Conservation (phyloP, 495 filamentous ascomycete genomes). For the Neurospora intermedia region DNA sequence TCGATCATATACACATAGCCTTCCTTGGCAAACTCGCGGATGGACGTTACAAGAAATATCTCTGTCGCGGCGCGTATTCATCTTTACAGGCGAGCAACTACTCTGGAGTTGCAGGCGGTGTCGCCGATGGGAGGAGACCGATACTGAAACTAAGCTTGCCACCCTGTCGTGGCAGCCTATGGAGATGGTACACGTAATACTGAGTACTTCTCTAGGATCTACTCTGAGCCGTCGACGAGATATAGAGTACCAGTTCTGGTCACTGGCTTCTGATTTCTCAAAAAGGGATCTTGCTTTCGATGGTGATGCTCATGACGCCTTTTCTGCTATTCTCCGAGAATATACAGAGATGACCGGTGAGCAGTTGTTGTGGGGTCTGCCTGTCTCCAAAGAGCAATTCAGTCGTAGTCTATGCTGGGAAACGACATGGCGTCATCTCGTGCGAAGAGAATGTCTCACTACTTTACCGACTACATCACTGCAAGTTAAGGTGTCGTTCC, state of each 20-base stretch:
- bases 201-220: conserved; percentile 6
- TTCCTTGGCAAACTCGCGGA: conserved; percentile 6
- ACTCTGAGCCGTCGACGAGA: too few relatives aligned
- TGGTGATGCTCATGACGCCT: conserved; percentile 4
- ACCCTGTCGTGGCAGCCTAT: not conserved
- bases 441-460: not conserved
- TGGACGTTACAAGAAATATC: conserved; percentile 21
- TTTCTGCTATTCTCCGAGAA: conserved; percentile 5
- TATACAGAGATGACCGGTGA: conserved; percentile 1
- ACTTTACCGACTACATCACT: not conserved
- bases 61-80: not conserved
- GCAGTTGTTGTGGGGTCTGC: conserved; percentile 12
- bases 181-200: not conserved
- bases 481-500: conserved; percentile 1
- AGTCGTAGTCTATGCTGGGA: conserved; percentile 13
- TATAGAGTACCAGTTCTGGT: too few relatives aligned
- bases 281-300: not conserved
- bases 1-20: not conserved
- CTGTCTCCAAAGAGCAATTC: conserved; percentile 3
- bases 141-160: conserved; percentile 8
- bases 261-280: not conserved
- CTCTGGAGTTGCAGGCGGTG: not conserved
- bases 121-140: conserved; percentile 2
- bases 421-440: conserved; percentile 1
- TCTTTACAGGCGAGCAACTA: not conserved